Conservation (phyloP, 2,329 filamentous ascomycete species). For the Hypomyces rosellus region DNA sequence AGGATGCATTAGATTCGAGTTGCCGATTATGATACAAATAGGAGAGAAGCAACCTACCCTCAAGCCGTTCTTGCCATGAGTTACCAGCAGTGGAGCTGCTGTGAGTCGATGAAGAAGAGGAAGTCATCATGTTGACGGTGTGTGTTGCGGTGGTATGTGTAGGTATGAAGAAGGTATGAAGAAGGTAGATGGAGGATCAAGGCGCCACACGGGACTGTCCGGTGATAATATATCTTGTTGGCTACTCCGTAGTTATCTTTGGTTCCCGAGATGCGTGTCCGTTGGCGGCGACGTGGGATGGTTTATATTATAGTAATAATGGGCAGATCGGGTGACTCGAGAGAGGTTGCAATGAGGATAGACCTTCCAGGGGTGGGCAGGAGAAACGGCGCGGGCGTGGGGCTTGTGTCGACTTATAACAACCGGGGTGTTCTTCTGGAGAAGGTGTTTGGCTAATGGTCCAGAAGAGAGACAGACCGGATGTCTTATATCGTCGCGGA, state of each 20-base stretch:
- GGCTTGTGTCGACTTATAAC: conserved; percentile 3
- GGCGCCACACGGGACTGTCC: not conserved
- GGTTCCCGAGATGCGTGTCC: not conserved
- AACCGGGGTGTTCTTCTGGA: conserved; percentile 5
- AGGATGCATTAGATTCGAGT: not conserved
- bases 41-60: conserved; percentile 33
- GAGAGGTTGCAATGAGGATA: conserved; percentile 8
- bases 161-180: too few relatives aligned
- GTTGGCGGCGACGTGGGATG: not conserved
- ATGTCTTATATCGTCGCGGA: conserved; percentile 12
- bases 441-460: conserved; percentile 1
- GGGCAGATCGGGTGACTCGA: not conserved
- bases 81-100: conserved; percentile 14
- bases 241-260: not conserved
- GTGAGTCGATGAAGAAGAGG: conserved; percentile 19
- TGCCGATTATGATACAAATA: not conserved
- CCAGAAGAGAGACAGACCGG: conserved; percentile 3
- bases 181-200: not conserved
- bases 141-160: not conserved
- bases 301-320: conserved; percentile 1
- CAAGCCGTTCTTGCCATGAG: conserved; percentile 51
- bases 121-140: conserved; percentile 15
- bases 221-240: not conserved
- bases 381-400: conserved; percentile 8
- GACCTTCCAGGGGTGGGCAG: conserved; percentile 7